phyloP scores from a whole-genome alignment of 2,329 filamentous ascomycete genomes.

The Fusarium scirpi region DNA sequence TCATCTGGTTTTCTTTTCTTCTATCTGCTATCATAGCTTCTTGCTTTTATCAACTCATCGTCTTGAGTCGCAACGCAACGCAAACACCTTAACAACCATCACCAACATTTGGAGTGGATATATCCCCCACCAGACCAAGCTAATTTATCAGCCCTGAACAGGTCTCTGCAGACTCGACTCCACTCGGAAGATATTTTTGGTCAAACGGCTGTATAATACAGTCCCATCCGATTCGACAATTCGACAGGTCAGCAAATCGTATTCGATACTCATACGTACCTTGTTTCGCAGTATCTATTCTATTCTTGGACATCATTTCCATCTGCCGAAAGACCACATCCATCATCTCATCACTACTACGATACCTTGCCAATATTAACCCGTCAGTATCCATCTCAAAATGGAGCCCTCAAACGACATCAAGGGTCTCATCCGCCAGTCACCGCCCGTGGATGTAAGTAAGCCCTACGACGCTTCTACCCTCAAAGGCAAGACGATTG shows the following conservation, averaged over 20 bases:
- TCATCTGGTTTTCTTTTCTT: not conserved
- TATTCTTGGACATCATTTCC: not conserved
- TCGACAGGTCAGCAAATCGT: conserved; percentile 18
- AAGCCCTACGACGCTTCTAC: conserved; percentile 58
- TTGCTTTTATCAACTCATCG: not conserved
- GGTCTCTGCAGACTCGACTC: conserved; percentile 15
- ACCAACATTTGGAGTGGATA: conserved; percentile 23
- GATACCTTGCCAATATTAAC: not conserved
- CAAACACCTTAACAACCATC: not conserved
- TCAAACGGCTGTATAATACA: conserved; percentile 10
- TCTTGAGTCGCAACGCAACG: not conserved
- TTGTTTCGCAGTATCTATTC: not conserved
- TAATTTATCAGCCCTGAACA: conserved; percentile 27
- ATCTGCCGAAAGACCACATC: conserved; percentile 10
- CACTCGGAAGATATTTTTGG: conserved; percentile 30
- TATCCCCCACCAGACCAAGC: conserved; percentile 23
- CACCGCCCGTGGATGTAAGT: conserved; percentile 60
- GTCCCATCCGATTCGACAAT: conserved; percentile 17
- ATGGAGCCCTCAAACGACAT: conserved; percentile 38
- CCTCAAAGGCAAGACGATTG: conserved; percentile 66
- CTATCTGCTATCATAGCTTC: not conserved
- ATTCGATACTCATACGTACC: not conserved
- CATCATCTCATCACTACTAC: not conserved
- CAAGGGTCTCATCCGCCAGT: conserved; percentile 49
- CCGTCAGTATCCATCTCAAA: not conserved